Conservation (phyloP, 768 basidiomycete species). For the Cubamyces lactineus region DNA sequence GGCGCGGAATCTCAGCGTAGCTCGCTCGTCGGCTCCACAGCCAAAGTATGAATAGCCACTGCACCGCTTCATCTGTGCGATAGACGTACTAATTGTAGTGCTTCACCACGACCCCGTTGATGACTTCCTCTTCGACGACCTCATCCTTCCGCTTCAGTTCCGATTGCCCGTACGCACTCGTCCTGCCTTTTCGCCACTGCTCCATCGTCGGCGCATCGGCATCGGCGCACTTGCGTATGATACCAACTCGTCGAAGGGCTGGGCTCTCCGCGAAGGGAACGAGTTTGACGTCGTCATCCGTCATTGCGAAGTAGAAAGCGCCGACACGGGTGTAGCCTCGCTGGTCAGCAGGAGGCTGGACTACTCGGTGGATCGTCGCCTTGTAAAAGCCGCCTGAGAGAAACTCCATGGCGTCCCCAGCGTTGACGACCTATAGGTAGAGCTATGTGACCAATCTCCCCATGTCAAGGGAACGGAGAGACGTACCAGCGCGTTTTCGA, state of each 20-base stretch:
- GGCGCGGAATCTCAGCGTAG: background rate
- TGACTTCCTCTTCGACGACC: slow-evolving; percentile 37
- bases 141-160: slow-evolving; percentile 36
- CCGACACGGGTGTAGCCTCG: slow-evolving; percentile 39
- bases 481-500: slow-evolving; percentile 41
- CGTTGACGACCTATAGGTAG: slow-evolving; percentile 41
- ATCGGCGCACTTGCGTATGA: slow-evolving; percentile 33
- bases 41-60: background rate
- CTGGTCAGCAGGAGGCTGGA: slow-evolving; percentile 41
- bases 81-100: slow-evolving; percentile 35
- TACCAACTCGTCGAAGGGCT: slow-evolving; percentile 35
- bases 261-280: slow-evolving; percentile 37
- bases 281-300: slow-evolving; percentile 36
- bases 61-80: background rate
- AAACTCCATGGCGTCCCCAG: slow-evolving; percentile 39
- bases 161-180: slow-evolving; percentile 34
- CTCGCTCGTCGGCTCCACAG: background rate
- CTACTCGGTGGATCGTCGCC: slow-evolving; percentile 41
- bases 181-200: slow-evolving; percentile 37
- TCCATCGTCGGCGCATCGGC: slow-evolving; percentile 36
- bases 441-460: background rate
- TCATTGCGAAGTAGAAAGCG: slow-evolving; percentile 40
- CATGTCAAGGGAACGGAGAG: background rate
- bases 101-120: slow-evolving; percentile 39
- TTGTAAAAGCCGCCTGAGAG: slow-evolving; percentile 41